phyloP scores from a whole-genome alignment of 352 stramenopile genomes.

The Phytophthora cryptogea region DNA sequence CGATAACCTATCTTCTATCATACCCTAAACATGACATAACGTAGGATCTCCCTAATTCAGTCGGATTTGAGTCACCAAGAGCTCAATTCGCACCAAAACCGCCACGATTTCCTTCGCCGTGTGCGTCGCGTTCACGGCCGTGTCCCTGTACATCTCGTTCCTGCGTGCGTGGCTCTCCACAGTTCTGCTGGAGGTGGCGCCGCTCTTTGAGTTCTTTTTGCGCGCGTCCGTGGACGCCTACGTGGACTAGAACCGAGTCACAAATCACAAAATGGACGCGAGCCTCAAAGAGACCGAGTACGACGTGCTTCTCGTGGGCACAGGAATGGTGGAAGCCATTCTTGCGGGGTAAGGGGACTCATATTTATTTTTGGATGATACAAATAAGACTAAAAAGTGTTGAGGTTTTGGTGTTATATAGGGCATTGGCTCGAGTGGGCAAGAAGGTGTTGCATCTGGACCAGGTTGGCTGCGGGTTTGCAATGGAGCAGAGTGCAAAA shows the following conservation, averaged over 20 bases:
- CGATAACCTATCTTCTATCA: neutral
- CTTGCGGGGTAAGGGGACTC: constrained; percentile 53
- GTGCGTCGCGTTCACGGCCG: constrained; percentile 28
- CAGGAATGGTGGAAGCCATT: constrained; percentile 81
- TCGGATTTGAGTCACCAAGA: neutral
- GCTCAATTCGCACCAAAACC: neutral
- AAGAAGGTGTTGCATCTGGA: constrained; percentile 84
- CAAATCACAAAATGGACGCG: constrained; percentile 44
- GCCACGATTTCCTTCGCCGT: constrained; percentile 30
- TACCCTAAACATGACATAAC: neutral
- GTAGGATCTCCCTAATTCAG: neutral
- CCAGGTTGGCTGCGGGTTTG: constrained; percentile 38
- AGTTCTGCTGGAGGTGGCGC: constrained; percentile 26
- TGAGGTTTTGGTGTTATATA: constrained; percentile 19
- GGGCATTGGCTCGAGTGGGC: constrained; percentile 62
- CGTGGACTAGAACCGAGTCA: constrained; percentile 13
- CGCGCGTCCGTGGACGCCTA: constrained; percentile 24
- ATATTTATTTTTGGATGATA: too few relatives aligned
- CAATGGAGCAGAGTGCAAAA: neutral
- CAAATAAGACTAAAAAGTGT: constrained; percentile 1
- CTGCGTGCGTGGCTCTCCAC: constrained; percentile 30
- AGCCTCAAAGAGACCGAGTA: constrained; percentile 67
- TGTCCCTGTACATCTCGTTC: constrained; percentile 43
- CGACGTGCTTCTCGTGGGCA: constrained; percentile 79
- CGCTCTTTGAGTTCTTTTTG: constrained; percentile 36